Evolutionary conservation across 1,284 basidiomycete species (phyloP).

Genomic region (Boletus smithii): DNA sequence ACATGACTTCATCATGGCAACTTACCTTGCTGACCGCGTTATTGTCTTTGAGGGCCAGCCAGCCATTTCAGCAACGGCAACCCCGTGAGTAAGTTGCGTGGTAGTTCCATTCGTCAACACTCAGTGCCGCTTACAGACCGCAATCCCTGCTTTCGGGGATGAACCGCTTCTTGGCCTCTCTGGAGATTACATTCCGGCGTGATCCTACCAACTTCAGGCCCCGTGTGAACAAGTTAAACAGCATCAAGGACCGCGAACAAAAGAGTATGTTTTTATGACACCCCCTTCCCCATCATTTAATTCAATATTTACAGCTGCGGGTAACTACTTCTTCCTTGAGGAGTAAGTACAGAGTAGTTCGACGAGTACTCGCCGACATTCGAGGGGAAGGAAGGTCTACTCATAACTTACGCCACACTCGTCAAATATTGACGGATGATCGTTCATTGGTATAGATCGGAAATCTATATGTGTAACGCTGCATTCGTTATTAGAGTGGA

Average conservation of each 20-base stretch:
- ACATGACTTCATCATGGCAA: slow-evolving; percentile 98
- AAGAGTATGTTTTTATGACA: slow-evolving; percentile 57
- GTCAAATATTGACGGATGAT: slow-evolving; percentile 13
- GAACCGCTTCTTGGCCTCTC: slow-evolving; percentile 89
- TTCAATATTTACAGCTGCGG: slow-evolving; percentile 47
- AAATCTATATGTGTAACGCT: slow-evolving; percentile 11
- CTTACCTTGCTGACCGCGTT: slow-evolving; percentile 94
- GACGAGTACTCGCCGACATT: neutral
- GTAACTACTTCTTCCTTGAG: slow-evolving; percentile 91
- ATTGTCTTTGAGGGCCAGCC: slow-evolving; percentile 92
- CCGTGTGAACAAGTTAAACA: slow-evolving; percentile 91
- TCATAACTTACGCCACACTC: slow-evolving; percentile 4
- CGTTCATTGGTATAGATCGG: slow-evolving; percentile 11
- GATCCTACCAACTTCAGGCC: slow-evolving; percentile 94
- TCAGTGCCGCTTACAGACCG: slow-evolving; percentile 46
- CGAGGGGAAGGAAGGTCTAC: slow-evolving; percentile 16
- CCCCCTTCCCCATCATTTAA: slow-evolving; percentile 11
- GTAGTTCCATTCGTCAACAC: neutral
- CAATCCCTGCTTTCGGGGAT: slow-evolving; percentile 83
- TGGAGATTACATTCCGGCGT: slow-evolving; percentile 94
- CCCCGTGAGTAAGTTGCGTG: slow-evolving; percentile 55
- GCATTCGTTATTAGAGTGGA: slow-evolving; percentile 13
- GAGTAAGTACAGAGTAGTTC: slow-evolving; percentile 44
- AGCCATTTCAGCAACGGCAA: slow-evolving; percentile 78
- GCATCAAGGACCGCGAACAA: slow-evolving; percentile 93